Percentiles rank a stretch among this genome's conserved stretches.
These are phyloP conservation scores for Aspergillus sp. DNA, from an alignment of 2,329 filamentous ascomycete genomes.

Conservation along the genomic window DNA sequence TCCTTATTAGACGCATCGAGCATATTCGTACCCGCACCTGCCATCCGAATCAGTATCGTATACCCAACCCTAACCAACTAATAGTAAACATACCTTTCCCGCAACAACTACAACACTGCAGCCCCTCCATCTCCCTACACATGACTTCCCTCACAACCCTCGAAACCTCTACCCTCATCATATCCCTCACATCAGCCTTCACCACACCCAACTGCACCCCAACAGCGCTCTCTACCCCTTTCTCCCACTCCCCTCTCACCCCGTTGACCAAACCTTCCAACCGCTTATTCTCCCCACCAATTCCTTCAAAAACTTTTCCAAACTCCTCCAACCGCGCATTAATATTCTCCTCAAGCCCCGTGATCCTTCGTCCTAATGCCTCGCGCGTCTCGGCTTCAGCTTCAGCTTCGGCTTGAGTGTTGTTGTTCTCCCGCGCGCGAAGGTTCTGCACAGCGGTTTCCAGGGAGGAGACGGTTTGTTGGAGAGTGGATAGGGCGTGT, in stretches of 20 bases:
- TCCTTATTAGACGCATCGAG: neutral
- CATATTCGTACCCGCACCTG: too few species aligned
- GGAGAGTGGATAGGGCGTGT: constrained; percentile 3
- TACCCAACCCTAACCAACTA: too few species aligned
- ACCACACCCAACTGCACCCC: neutral
- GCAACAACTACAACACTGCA: too few species aligned
- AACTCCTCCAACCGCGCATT: neutral
- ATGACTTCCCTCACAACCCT: neutral
- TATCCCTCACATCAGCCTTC: neutral
- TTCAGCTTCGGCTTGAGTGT: neutral
- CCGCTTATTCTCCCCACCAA: neutral
- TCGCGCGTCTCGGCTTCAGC: neutral
- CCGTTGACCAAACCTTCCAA: too few species aligned
- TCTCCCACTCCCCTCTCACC: neutral
- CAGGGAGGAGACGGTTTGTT: constrained; percentile 3
- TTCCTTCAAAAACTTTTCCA: neutral
- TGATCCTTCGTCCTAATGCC: neutral
- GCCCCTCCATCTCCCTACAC: neutral
- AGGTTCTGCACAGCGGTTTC: neutral
- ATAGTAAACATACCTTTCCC: too few species aligned
- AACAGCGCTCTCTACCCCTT: constrained; percentile 1
- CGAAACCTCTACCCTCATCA: neutral
- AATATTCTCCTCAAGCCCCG: neutral
- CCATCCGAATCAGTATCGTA: too few species aligned
- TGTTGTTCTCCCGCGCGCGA: neutral